Percentiles rank a stretch among this genome's conserved stretches.
Conservation (phyloP, 2,329 filamentous ascomycete genomes). For the Fonsecaea multimorphosa region DNA sequence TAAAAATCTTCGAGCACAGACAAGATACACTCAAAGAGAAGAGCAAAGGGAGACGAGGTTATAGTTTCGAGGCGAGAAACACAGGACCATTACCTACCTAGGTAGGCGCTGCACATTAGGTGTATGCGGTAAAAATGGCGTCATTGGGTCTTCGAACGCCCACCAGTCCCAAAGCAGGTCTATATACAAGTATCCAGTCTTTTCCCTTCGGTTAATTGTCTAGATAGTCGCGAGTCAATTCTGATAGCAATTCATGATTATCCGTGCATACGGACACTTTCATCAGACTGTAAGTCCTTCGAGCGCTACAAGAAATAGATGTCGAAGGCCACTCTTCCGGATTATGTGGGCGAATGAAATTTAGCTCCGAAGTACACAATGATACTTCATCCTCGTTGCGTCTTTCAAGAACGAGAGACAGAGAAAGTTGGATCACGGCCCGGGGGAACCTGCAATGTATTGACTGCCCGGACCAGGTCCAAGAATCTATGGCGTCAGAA, state of each 20-base stretch:
- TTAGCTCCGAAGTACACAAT: background rate
- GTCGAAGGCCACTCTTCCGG: no score
- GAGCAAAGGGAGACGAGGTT: background rate
- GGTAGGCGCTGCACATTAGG: no score
- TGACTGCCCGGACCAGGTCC: background rate
- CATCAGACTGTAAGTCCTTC: no score
- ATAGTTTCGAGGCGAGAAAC: background rate
- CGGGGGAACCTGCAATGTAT: background rate
- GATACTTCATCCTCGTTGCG: background rate
- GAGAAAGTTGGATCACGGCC: background rate
- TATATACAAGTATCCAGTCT: background rate
- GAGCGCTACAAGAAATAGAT: no score
- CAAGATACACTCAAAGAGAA: background rate
- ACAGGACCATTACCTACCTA: background rate
- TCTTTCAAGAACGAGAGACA: background rate
- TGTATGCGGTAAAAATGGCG: background rate
- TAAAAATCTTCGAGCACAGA: background rate
- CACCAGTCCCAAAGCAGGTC: background rate
- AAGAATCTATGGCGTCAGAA: slow-evolving; percentile 2
- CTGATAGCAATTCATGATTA: background rate
- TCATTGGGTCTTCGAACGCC: background rate
- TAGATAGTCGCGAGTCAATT: background rate
- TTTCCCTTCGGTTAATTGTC: background rate
- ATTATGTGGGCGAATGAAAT: no score
- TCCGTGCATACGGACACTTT: background rate